Base-by-base conservation (phyloP, 2,329 filamentous ascomycete genomes). In the Arthrobotrys pseudoclavata region DNA sequence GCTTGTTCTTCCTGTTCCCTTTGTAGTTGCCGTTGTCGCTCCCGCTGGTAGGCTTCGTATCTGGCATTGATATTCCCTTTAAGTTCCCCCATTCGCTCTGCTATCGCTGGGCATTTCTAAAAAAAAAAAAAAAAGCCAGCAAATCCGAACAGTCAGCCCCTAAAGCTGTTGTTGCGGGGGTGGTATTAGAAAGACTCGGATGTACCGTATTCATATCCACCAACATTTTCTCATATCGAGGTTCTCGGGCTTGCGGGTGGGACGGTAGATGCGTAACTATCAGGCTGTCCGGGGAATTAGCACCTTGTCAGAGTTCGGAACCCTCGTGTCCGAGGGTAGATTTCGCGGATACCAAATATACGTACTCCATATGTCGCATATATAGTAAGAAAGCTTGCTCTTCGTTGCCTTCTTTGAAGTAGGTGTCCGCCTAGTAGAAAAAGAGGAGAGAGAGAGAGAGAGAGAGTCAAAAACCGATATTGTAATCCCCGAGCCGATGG, bases 301-400 rank as follows among this genome's bases (percentile, higher is more conserved):
- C 40, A 60, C 6, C 12, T 40, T 31, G 9, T 31, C n/a, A 13
- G 22, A 7, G 3, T 34, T 29, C 4, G 13, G 50, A 63, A 22
- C 37, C 26, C 10, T 37, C 29, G 1, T 31, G n/a, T 1, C 15
- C 15, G 34, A 47, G 50, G 7, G 13, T 31, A 29, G 15, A 24
- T 53, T 15, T 26, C 50, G 37, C 37, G 9, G 34, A 5, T 20
- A 15, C 12, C 12, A 22, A 18, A 47, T 42, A 31, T 50, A 69
- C 80, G 29, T 69, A 82, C 81, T 82, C 80, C 9, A 93, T 93
- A 84, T 97, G 94, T 80, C 96, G 90, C 83, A 96, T 93, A n/a
- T 97, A 88, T 75, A 98, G 89, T 68, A 97, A 88, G 83, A 97
- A 99, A 3, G 95, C 92, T 82, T 96, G 91, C 81, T 94, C 89